Percentiles rank a stretch among this genome's conserved stretches.
These are phyloP conservation scores for Trichosanthes cucumerina DNA, from an alignment of 306 rosid genomes.

Conservation along the genomic window DNA sequence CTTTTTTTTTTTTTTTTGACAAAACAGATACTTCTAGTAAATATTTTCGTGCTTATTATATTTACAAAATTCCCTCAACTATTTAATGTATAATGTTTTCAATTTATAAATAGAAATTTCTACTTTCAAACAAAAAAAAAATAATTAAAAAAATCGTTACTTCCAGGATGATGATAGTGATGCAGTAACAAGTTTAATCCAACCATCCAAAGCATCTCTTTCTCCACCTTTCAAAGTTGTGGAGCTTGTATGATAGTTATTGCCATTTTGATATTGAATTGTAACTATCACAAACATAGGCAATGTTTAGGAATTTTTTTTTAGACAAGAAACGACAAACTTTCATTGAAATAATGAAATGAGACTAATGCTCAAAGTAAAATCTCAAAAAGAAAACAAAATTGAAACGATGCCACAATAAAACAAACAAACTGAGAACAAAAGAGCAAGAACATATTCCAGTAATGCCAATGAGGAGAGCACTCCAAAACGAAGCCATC, in stretches of 20 bases:
- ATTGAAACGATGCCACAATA: no score
- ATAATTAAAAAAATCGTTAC: no score
- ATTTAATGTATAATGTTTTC: background rate
- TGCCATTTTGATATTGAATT: background rate
- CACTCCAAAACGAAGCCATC: no score
- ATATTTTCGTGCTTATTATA: background rate
- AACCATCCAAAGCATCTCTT: background rate
- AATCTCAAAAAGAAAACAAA: no score
- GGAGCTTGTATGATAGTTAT: background rate
- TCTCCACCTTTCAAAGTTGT: background rate
- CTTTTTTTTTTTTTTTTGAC: background rate
- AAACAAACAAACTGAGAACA: no score
- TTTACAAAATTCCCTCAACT: background rate
- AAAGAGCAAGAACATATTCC: no score
- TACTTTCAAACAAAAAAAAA: background rate
- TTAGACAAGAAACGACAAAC: no score
- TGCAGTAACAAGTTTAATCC: constrained; percentile 2
- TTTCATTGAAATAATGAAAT: no score
- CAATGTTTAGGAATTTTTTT: background rate
- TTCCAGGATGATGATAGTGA: background rate
- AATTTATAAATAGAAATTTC: background rate
- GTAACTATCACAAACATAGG: background rate
- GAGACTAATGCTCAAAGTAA: no score
- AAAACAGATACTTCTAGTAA: background rate
- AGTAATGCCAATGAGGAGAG: no score